Evolutionary conservation across 2,329 filamentous ascomycete genomes (phyloP).

Genomic region (Colletotrichum musae): DNA sequence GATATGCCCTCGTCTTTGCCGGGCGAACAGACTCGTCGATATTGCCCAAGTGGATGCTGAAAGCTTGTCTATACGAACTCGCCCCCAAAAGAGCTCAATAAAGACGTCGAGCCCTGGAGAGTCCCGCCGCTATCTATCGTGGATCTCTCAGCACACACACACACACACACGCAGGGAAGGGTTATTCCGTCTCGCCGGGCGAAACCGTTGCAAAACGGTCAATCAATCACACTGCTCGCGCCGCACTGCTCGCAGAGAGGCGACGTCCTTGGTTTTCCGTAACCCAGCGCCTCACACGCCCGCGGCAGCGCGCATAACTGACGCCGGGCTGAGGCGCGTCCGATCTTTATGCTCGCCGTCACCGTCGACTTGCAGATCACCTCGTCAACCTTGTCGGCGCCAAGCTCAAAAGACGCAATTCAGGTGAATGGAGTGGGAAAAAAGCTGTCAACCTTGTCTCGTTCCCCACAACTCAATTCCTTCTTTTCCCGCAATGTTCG

Average conservation of each 20-base stretch:
- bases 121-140: slow-evolving; percentile 4
- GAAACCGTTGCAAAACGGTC: slow-evolving; percentile 25
- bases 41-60: slow-evolving; percentile 5
- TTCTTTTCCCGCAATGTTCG: not conserved
- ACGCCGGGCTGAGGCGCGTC: slow-evolving; percentile 13
- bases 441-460: not conserved
- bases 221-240: slow-evolving; percentile 1
- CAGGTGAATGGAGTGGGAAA: not conserved
- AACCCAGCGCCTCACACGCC: not conserved
- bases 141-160: not conserved
- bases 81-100: slow-evolving; percentile 5
- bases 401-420: slow-evolving; percentile 3
- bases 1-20: not conserved
- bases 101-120: not conserved
- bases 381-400: not conserved
- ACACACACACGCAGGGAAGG: not conserved
- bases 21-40: not conserved
- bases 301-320: slow-evolving; percentile 15
- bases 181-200: not conserved
- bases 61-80: slow-evolving; percentile 5
- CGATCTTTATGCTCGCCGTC: slow-evolving; percentile 22
- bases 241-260: not conserved
- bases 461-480: slow-evolving; percentile 17
- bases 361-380: slow-evolving; percentile 16
- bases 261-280: not conserved